Evolutionary conservation across 805 yeast species (phyloP).

Genomic region (Saccharomycopsis sp.): DNA sequence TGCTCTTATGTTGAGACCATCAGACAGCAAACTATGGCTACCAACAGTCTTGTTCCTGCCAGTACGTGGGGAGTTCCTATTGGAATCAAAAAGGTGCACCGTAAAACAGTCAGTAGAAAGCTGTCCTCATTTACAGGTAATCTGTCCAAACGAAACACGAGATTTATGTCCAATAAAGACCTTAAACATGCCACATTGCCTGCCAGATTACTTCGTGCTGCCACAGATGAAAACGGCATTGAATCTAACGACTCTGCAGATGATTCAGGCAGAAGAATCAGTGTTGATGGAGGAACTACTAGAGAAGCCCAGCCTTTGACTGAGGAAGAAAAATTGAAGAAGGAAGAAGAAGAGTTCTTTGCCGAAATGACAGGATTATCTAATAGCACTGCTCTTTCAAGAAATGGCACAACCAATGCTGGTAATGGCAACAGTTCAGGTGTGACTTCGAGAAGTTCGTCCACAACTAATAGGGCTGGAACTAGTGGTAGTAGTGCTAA

Average conservation of each 20-base stretch:
- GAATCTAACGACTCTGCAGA: slow-evolving; percentile 11
- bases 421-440: neutral
- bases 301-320: neutral
- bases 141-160: neutral
- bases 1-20: slow-evolving; percentile 16
- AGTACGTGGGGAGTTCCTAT: slow-evolving; percentile 19
- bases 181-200: slow-evolving; percentile 19
- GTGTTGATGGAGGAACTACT: neutral
- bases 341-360: slow-evolving; percentile 1
- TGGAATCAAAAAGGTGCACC: slow-evolving; percentile 14
- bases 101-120: slow-evolving; percentile 6
- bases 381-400: neutral
- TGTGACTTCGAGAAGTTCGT: neutral
- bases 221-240: slow-evolving; percentile 16
- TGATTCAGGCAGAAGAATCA: neutral
- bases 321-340: slow-evolving; percentile 1
- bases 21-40: slow-evolving; percentile 13
- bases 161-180: slow-evolving; percentile 6
- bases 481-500: neutral
- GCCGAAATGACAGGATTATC: slow-evolving; percentile 1
- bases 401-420: neutral
- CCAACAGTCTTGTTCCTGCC: slow-evolving; percentile 5
- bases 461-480: neutral
- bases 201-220: slow-evolving; percentile 12
- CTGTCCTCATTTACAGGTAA: slow-evolving; percentile 1